Conservation (phyloP, 768 basidiomycete genomes). For the Neoboletus subvelutipes region DNA sequence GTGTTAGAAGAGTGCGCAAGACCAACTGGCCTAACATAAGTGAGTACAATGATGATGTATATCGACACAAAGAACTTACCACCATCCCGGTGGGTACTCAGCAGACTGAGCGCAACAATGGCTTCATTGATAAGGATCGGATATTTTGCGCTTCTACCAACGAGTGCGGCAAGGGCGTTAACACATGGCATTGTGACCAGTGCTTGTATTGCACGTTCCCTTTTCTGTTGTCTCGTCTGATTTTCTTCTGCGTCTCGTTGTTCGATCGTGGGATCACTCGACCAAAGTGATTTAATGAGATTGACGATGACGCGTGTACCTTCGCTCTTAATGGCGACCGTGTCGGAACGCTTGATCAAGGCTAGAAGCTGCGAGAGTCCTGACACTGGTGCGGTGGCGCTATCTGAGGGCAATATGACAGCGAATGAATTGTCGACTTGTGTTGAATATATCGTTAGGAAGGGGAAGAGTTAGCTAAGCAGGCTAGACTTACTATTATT, state of each 20-base stretch:
- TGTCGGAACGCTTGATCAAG: constrained; percentile 76
- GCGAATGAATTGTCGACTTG: constrained; percentile 47
- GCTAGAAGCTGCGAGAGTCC: constrained; percentile 70
- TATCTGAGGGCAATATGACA: constrained; percentile 49
- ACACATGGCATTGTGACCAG: constrained; percentile 56
- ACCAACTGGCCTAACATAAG: constrained; percentile 55
- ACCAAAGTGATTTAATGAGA: constrained; percentile 76
- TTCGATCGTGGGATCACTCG: constrained; percentile 41
- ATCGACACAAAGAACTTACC: constrained; percentile 43
- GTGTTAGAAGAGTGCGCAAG: constrained; percentile 54
- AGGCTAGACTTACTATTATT: constrained; percentile 55
- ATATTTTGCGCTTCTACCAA: constrained; percentile 76
- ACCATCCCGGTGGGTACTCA: constrained; percentile 64
- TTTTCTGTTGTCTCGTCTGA: constrained; percentile 46
- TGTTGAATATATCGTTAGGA: constrained; percentile 7
- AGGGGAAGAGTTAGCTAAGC: constrained; percentile 28
- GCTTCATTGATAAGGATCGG: constrained; percentile 88
- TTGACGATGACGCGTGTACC: constrained; percentile 88
- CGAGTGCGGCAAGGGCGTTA: constrained; percentile 63
- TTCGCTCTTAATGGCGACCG: constrained; percentile 82
- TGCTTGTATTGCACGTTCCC: constrained; percentile 51
- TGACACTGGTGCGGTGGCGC: constrained; percentile 35
- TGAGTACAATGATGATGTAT: constrained; percentile 3
- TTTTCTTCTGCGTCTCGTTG: constrained; percentile 32
- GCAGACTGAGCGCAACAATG: constrained; percentile 74